Evolutionary conservation across 2,329 filamentous ascomycete genomes (phyloP), one percentile per base, ranked within the genome.

Genomic region (Raffaelea ambrosiae): DNA sequence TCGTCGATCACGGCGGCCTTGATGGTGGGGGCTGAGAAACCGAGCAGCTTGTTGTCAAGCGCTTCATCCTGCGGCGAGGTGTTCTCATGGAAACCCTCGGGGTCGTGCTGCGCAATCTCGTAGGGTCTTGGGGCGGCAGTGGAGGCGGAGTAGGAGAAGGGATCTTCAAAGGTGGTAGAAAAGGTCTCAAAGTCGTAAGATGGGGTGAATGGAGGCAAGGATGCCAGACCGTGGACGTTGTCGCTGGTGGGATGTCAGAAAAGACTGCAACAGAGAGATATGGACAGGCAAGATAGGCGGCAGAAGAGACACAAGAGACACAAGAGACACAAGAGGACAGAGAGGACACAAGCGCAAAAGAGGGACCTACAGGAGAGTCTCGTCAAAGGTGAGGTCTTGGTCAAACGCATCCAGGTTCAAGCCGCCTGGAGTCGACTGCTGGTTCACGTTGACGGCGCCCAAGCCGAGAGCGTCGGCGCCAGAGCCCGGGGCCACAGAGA

Each of bases 41-140:
- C 79, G n/a, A 90, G 74, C 21, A 89, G 73, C 63, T 89, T 84
- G 58, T 81, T 79, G 58, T 83, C 80, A 16, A 78, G 73, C 3
- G 40, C 49, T 10, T 50, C 54, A 53, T 81, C 76, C 52, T 75
- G 71, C 21, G 74, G 71, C 13, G 76, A 76, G 1, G 70, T 66
- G 33, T 68, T 69, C 54, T 76, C 66, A 55, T 63, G 51, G 51
- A 53, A 50, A 21, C 44, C 42, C 22, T 51, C 51, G 40, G 43
- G 42, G 29, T 52, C 49, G 36, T 52, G 51, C 13, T 44, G 46
- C 13, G 51, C 50, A 2, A 53, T 43, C 43, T 56, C 47, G 50
- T 46, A 51, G 59, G 57, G 57, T 47, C 55, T 16, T 14, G 35
- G 45, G 46, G 50, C 33, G 53, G 46, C 44, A 1, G 48, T 29